Percentiles rank a stretch among this genome's conserved stretches.
Evolutionary conservation across 441 rosid species (phyloP).

Genomic region (Eugenia klotzschiana): DNA sequence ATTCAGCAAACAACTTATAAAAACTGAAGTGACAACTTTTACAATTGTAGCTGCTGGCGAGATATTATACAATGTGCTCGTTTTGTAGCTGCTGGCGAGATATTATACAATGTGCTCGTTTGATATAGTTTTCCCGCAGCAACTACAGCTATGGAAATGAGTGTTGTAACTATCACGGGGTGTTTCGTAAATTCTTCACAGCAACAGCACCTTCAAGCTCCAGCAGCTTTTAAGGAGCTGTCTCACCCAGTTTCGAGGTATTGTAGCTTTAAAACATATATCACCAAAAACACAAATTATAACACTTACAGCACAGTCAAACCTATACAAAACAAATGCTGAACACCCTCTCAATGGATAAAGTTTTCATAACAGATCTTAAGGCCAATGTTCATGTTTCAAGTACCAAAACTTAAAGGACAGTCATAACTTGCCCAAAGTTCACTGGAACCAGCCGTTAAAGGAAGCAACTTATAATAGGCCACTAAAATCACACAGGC

Average conservation of each 20-base stretch:
- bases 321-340: background rate
- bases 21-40: background rate
- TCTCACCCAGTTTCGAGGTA: background rate
- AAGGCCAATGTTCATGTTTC: background rate
- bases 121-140: background rate
- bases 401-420: background rate
- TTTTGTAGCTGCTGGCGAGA: background rate
- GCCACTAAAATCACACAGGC: background rate
- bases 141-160: background rate
- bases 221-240: background rate
- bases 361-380: background rate
- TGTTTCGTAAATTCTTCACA: background rate
- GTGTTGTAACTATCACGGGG: background rate
- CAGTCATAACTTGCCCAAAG: background rate
- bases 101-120: background rate
- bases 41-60: background rate
- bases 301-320: background rate
- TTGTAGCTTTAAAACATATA: background rate
- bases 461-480: background rate
- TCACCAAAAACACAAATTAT: background rate
- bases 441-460: background rate
- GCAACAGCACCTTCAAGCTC: background rate
- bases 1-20: background rate
- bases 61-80: background rate
- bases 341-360: background rate